These are phyloP conservation scores for Trypanosoma congolense DNA, from an alignment of 208 protist species.

Conservation along the genomic window DNA sequence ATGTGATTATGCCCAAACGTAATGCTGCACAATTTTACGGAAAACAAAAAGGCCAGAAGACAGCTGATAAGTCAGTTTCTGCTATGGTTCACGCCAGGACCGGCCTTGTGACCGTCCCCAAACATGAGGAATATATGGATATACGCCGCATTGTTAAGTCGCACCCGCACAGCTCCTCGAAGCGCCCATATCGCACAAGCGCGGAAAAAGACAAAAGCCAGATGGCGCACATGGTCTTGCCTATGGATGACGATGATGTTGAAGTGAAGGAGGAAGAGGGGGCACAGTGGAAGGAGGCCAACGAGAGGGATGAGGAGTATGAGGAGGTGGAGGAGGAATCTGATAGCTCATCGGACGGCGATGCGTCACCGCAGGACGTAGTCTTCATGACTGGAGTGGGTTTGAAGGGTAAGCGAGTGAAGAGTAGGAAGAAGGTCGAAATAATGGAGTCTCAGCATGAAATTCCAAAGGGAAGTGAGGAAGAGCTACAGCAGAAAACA, in stretches of 20 bases:
- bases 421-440: background rate
- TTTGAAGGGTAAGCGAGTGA: slow-evolving; percentile 1
- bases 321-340: background rate
- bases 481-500: background rate
- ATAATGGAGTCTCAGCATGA: background rate
- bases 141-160: slow-evolving; percentile 51
- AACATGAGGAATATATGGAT: slow-evolving; percentile 86
- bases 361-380: slow-evolving; percentile 10
- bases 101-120: slow-evolving; percentile 73
- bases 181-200: background rate
- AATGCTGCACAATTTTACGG: slow-evolving; percentile 60
- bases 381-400: slow-evolving; percentile 31
- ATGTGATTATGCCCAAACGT: slow-evolving; percentile 57
- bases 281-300: background rate
- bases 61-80: background rate
- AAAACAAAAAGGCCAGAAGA: slow-evolving; percentile 16
- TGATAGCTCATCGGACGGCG: background rate
- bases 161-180: background rate
- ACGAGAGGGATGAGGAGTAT: background rate
- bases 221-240: slow-evolving; percentile 1
- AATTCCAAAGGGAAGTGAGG: background rate
- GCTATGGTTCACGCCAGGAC: slow-evolving; percentile 22
- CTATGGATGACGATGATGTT: slow-evolving; percentile 10
- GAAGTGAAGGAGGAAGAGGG: slow-evolving; percentile 2
- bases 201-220: slow-evolving; percentile 6